Evolutionary conservation across 768 basidiomycete genomes (phyloP), one percentile per base, ranked within the genome.

Genomic region (Leccinum pellstonianum): DNA sequence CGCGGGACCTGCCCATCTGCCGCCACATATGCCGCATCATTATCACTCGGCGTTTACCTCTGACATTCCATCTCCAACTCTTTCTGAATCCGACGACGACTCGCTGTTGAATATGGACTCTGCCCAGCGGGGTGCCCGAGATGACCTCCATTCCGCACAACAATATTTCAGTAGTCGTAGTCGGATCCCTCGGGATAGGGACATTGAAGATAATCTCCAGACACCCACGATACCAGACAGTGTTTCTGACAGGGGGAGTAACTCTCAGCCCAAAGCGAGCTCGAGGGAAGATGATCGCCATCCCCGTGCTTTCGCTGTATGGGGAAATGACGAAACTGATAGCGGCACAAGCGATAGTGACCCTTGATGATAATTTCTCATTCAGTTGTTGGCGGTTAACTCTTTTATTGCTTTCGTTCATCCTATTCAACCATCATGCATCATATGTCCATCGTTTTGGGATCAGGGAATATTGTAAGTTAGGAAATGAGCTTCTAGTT

Each of bases 321-420:
- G 86, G 84, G 93, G 92, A 1, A 88, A 91, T 43, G 92, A 94
- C 68, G 92, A 93, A 73, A 93, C 89, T 57, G 92, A 94, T 65
- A 91, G 89, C 69, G 88, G 87, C 67, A 80, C 90, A 14, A 92
- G 90, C 62, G 91, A 92, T 66, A 86, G 81, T 54, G 86, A 88
- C 59, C 68, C 67, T 29, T 79, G 64, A 74, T 5, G 19, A 43
- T 35, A 5, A 2, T 5, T 14, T 23, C 14, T 31, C 27, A 14
- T 19, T 21, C 31, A n/a, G 33, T 17, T 49, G 35, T 33, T 29
- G 49, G 31, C 9, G 43, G 25, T 31, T 43, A n/a, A 29, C 27
- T 21, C n/a, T 19, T n/a, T 41, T 3, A 29, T 41, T 3, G 11
- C 17, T 17, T 50, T 59, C 48, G 41, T 62, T 57, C 21, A 33